Conservation (phyloP, 148 eudicot species). For the Mesembryanthemum crystallinum region DNA sequence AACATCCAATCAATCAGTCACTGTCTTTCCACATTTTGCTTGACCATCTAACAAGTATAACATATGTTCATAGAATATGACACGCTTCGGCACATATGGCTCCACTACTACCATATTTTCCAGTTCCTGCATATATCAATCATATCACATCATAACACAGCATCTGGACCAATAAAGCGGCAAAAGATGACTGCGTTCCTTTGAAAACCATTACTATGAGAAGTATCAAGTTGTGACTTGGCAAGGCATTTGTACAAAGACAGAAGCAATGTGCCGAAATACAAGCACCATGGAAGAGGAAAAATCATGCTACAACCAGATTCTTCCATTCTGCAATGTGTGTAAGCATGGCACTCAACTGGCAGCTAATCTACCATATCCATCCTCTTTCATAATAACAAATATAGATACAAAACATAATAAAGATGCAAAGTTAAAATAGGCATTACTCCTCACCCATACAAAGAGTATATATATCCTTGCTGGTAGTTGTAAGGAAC, state of each 20-base stretch:
- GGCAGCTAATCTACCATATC: not conserved
- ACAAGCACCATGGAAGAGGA: not conserved
- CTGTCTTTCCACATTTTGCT: not conserved
- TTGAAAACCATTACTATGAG: not conserved
- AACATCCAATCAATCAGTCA: not conserved
- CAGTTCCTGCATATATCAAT: not conserved
- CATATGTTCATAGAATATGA: not conserved
- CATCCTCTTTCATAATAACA: not conserved
- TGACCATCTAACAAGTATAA: not conserved
- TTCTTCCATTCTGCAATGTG: not conserved
- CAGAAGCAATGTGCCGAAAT: not conserved
- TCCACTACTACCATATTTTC: not conserved
- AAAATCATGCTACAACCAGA: not conserved
- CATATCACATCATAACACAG: not conserved
- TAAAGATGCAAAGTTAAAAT: not conserved
- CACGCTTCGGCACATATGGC: not conserved
- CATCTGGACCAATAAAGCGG: not conserved
- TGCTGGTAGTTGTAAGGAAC: slow-evolving; percentile 72
- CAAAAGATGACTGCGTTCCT: not conserved
- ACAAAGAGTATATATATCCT: slow-evolving; percentile 69
- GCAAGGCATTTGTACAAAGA: not conserved
- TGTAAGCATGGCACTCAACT: not conserved
- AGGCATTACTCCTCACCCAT: slow-evolving; percentile 48
- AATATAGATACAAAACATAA: slow-evolving; percentile 4
- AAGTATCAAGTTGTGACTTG: not conserved